Base-by-base conservation (phyloP, 768 basidiomycete species). In the Kwoniella sp. region DNA sequence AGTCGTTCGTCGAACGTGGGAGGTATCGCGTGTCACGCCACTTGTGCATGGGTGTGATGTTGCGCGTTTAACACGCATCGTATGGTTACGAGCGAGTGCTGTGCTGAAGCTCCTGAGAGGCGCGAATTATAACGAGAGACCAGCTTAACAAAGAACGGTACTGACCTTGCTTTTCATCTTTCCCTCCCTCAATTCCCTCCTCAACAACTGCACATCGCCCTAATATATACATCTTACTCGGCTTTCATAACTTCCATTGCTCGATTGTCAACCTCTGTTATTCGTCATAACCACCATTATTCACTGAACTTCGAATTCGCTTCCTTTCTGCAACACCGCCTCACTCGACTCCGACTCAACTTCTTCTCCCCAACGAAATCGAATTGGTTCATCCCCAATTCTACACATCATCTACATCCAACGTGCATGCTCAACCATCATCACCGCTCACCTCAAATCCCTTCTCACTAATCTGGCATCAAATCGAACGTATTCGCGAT, bases 301-400 rank as follows among this genome's bases (percentile, higher is more conserved):
- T 26, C 47, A 29, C 40, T 26, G 21, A 17, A 13, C 19, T 15
- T 49, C 57, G 48, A 58, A n/a, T 12, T 55, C 30, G n/a, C 33
- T 13, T 9, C 53, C 22, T 33, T 36, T 36, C 21, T 58, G 25
- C n/a, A 51, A 26, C 56, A 17, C 22, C 21, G 53, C 26, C 25
- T 19, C 30, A 7, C 50, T 21, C 36, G 10, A 17, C n/a, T 61
- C 24, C 52, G 50, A 61, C 33, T 60, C 47, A 46, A 48, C 49
- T 44, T 44, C 33, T 33, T 22, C 24, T 51, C 62, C 53, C 62
- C 36, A 49, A 26, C 48, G 46, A 55, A n/a, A 56, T 63, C 62
- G 26, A 19, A 10, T 55, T 22, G 19, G 29, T n/a, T n/a, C n/a
- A 46, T 25, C 24, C 21, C 29, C 30, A 29, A 48, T 29, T 30